A percentile compares a stretch with the other conserved stretches of the same genome.
Conservation (phyloP, 345 rosid genomes). For the Boechera retrofracta region DNA sequence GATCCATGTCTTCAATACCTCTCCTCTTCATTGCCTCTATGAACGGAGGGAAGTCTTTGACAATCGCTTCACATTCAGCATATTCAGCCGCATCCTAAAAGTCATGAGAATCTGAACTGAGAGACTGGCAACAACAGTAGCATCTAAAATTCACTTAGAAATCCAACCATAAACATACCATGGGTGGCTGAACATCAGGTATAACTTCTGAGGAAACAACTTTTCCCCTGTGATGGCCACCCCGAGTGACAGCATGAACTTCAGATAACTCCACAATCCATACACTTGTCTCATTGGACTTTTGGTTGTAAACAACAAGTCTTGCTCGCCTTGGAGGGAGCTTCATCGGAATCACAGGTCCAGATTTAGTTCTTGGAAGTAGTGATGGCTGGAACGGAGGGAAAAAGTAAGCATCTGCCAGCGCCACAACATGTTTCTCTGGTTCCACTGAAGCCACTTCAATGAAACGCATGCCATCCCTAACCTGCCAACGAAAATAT, state of each 20-base stretch:
- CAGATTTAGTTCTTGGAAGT: constrained; percentile 82
- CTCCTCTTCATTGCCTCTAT: constrained; percentile 89
- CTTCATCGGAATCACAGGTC: constrained; percentile 81
- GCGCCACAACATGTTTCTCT: constrained; percentile 76
- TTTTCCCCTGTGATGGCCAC: constrained; percentile 95
- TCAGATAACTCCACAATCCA: constrained; percentile 87
- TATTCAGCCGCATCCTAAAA: constrained; percentile 80
- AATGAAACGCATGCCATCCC: constrained; percentile 90
- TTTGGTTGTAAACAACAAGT: constrained; percentile 79
- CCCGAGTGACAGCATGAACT: constrained; percentile 90
- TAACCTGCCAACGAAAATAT: constrained; percentile 55
- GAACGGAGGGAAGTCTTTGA: constrained; percentile 79
- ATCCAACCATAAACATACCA: constrained; percentile 56
- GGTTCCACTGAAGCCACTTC: constrained; percentile 92
- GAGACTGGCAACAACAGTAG: constrained; percentile 26
- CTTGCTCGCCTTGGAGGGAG: constrained; percentile 91
- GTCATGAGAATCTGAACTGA: constrained; percentile 16
- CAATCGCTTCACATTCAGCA: constrained; percentile 93
- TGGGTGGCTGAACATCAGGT: constrained; percentile 93
- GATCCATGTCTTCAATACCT: constrained; percentile 94
- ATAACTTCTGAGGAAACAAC: constrained; percentile 74
- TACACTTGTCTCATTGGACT: constrained; percentile 80
- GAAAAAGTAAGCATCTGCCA: constrained; percentile 93
- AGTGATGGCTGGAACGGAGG: constrained; percentile 95
- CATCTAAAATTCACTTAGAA: constrained; percentile 31